phyloP scores from a whole-genome alignment of 805 yeast species.

The Candida nonsorbophila region DNA sequence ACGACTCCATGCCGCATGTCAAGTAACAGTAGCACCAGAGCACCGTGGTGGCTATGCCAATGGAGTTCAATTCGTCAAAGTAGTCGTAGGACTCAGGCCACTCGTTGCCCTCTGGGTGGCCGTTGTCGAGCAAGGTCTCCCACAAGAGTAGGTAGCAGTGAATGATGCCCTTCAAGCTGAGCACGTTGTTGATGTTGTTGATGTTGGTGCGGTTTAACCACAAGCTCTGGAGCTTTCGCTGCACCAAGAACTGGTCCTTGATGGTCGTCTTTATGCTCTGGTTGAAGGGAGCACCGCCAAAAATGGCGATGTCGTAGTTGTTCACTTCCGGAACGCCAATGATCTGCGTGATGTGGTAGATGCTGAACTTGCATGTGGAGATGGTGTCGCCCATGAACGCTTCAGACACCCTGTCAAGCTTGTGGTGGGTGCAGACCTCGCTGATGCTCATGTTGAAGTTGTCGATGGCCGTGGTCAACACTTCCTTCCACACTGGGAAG shows the following conservation, averaged over 20 bases:
- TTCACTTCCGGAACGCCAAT: constrained; percentile 56
- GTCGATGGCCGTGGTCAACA: constrained; percentile 64
- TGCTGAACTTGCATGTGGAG: constrained; percentile 36
- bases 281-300: constrained; percentile 78
- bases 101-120: constrained; percentile 5
- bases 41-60: constrained; percentile 32
- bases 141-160: constrained; percentile 37
- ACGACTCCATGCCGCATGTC: constrained; percentile 18
- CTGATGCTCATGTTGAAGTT: constrained; percentile 24
- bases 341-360: constrained; percentile 70
- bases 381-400: constrained; percentile 5
- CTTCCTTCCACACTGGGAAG: constrained; percentile 57
- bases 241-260: constrained; percentile 30
- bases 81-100: constrained; percentile 32
- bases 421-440: constrained; percentile 5
- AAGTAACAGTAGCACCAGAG: constrained; percentile 36
- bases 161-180: constrained; percentile 29
- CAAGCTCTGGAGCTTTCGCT: constrained; percentile 24
- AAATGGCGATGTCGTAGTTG: constrained; percentile 73
- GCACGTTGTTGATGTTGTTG: constrained; percentile 16
- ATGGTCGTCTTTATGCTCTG: constrained; percentile 43
- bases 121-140: constrained; percentile 26
- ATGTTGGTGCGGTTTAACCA: constrained; percentile 18
- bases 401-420: constrained; percentile 4
- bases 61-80: constrained; percentile 31